Base-by-base conservation (phyloP, 768 basidiomycete genomes). In the Termitomyces sp. region DNA sequence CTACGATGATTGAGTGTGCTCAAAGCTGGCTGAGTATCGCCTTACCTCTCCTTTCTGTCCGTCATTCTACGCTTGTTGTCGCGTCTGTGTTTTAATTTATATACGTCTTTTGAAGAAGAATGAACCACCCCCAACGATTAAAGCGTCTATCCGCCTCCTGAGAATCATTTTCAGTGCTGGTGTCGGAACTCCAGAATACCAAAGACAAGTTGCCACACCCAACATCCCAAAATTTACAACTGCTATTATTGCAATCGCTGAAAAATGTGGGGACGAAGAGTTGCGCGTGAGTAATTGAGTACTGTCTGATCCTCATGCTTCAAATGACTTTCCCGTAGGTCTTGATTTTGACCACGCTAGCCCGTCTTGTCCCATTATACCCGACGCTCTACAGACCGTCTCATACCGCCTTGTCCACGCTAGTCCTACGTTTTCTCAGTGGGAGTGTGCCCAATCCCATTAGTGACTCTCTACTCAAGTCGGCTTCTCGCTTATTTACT, bases 131-230 rank as follows among this genome's bases (percentile, higher is more conserved):
- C 83, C 88, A 27, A 76, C 76, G 10, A 56, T 84, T 39, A 88
- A 83, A 67, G 85, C 83, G 3, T 75, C 83, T 12, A 79, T 89
- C n/a, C 77, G 84, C 44, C 81, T 92, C 17, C 64, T 89, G 47
- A 69, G 79, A 41, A 70, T 77, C 21, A 77, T 94, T 4, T 88
- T 91, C 64, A 79, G 77, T 27, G 73, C 72, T 52, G 82, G 85
- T 2, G 71, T 72, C 23, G 80, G 83, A 66, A 73, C 81, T n/a
- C 74, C 84, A 30, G 91, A 93, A 68, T 93, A 91, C 68, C 89
- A 92, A 66, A 77, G 92, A 65, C 91, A 93, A 68, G 74, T 91
- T 3, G 81, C 80, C 35, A 74, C 77, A 5, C 91, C 92, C 2
- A 84, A 84, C 63, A 76, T 91, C 25, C 77, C 85, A 17, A 93